Base-by-base conservation (phyloP, 225 moss, liverwort and hornwort genomes). In the Marchantia polymorpha region DNA sequence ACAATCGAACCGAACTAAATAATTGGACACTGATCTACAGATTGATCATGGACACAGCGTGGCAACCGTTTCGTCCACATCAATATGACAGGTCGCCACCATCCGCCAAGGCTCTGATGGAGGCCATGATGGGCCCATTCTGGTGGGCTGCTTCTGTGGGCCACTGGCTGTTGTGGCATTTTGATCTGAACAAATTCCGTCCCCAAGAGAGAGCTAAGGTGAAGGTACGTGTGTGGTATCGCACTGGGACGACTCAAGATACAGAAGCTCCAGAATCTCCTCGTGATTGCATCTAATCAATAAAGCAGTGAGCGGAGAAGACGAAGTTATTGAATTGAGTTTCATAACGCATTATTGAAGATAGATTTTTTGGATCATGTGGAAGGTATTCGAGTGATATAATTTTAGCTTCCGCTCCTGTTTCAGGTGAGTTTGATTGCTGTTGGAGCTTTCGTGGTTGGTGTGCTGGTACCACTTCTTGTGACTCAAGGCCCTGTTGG, bases 121-220 rank as follows among this genome's bases (percentile, higher is more conserved):
- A 85, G 80, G 91, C 86, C 31, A 89, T 91, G 78, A 93, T 95
- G 90, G 95, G 95, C 6, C 95, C 95, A 6, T 85, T 95, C 25
- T 95, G 95, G 95, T 95, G 93, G 93, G 71, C 87, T 52, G 93
- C 93, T 7, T 95, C 95, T 20, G 87, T 95, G 11, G 92, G 93
- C 52, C 95, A 95, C 48, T 95, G 95, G 95, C 60, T 95, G 25
- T 86, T 91, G 56, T 95, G 95, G 95, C 95, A 95, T 74, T 95
- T 95, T 59, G 95, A 95, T 81, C 78, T 93, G 49, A 85, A 71
- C 81, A 95, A 95, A 81, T 93, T 88, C 77, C 83, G 87, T 68
- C 92, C 95, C 19, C 93, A 92, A 78, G 95, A 95, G 68, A 85
- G 84, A 23, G 64, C 61, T 12, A 93, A 90, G 91, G 92, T 95